Conservation (phyloP, 805 yeast species). For the Nadsonia fulvescens region DNA sequence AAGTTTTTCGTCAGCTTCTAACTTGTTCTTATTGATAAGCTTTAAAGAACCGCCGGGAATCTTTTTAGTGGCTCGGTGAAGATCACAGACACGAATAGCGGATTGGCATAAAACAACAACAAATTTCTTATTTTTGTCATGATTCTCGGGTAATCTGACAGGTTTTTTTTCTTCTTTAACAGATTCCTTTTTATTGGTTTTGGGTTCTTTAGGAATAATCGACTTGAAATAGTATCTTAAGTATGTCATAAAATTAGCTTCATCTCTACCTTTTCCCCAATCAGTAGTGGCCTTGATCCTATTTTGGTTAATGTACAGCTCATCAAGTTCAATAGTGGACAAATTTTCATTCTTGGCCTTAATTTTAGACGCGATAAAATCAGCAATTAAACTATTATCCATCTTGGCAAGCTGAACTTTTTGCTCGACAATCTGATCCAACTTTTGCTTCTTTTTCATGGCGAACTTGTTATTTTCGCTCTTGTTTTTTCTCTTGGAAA, state of each 20-base stretch:
- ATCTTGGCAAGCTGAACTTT: slow-evolving; percentile 38
- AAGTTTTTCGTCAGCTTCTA: slow-evolving; percentile 40
- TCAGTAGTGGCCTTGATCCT: slow-evolving; percentile 46
- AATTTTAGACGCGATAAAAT: slow-evolving; percentile 44
- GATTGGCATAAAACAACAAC: slow-evolving; percentile 48
- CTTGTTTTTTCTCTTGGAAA: slow-evolving; percentile 12
- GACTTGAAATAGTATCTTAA: no score
- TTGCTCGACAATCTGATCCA: slow-evolving; percentile 42
- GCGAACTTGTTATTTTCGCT: slow-evolving; percentile 9
- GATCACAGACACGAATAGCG: slow-evolving; percentile 75
- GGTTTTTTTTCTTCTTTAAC: slow-evolving; percentile 9
- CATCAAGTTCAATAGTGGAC: slow-evolving; percentile 59
- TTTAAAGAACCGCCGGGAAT: slow-evolving; percentile 40
- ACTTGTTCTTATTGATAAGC: slow-evolving; percentile 55
- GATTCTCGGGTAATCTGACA: slow-evolving; percentile 8
- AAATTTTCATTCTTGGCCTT: slow-evolving; percentile 44
- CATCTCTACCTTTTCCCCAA: slow-evolving; percentile 18
- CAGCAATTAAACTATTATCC: slow-evolving; percentile 45
- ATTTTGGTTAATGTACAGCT: slow-evolving; percentile 37
- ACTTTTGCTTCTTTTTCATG: slow-evolving; percentile 38
- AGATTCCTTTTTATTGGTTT: slow-evolving; percentile 2
- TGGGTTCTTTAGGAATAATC: slow-evolving; percentile 6
- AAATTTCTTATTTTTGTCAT: slow-evolving; percentile 23
- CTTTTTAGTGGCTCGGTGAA: slow-evolving; percentile 40
- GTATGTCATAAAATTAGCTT: slow-evolving; percentile 35